phyloP scores from a whole-genome alignment of 352 stramenopile species.

The Phytophthora foliorum region DNA sequence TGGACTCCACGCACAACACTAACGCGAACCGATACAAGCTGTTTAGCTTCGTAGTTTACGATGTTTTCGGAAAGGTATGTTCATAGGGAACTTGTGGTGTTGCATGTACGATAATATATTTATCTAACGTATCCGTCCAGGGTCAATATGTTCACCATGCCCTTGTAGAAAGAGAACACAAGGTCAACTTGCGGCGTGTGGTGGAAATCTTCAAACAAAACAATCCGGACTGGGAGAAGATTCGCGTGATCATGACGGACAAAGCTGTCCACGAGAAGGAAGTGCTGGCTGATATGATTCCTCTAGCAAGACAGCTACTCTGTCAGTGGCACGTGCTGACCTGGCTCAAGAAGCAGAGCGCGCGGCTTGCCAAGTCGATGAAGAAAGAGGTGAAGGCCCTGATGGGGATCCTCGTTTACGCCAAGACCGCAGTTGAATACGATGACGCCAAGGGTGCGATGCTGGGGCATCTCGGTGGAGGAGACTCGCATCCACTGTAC shows the following conservation, averaged over 20 bases:
- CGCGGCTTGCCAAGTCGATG: background rate
- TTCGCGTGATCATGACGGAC: slow-evolving; percentile 6
- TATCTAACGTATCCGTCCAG: background rate
- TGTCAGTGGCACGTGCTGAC: slow-evolving; percentile 20
- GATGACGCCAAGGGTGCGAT: background rate
- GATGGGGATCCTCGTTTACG: slow-evolving; percentile 7
- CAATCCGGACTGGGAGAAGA: slow-evolving; percentile 2
- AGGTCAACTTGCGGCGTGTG: slow-evolving; percentile 2
- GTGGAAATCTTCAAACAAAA: slow-evolving; percentile 22
- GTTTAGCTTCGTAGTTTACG: slow-evolving; percentile 21
- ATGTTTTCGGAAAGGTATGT: slow-evolving; percentile 7
- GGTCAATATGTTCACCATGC: slow-evolving; percentile 25
- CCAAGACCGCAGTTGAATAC: background rate
- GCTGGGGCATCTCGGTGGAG: background rate
- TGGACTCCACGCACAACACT: slow-evolving; percentile 21
- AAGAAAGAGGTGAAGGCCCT: slow-evolving; percentile 9
- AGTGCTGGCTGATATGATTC: slow-evolving; percentile 1
- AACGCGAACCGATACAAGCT: slow-evolving; percentile 25
- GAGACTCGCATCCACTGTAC: background rate
- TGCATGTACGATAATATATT: slow-evolving; percentile 1
- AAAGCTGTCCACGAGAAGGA: slow-evolving; percentile 20
- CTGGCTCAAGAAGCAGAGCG: slow-evolving; percentile 9
- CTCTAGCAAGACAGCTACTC: slow-evolving; percentile 11
- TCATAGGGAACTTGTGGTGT: background rate
- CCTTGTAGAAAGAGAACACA: slow-evolving; percentile 22